Percentiles rank a stretch among this genome's conserved stretches.
Conservation (phyloP, 169 alveolate genomes). For the Plasmodium sp. region DNA sequence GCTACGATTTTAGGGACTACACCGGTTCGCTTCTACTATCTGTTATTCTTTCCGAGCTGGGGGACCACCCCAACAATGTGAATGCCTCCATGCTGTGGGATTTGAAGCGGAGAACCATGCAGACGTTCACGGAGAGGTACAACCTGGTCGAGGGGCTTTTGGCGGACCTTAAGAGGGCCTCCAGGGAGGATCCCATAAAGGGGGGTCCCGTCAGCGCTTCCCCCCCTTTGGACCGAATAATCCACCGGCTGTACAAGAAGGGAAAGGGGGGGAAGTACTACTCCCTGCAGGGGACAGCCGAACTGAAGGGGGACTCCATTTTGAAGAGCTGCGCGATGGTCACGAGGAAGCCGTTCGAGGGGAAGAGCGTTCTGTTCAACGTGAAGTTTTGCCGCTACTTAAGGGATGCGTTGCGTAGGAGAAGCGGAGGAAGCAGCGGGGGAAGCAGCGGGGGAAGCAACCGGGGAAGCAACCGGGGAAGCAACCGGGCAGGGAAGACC, state of each 20-base stretch:
- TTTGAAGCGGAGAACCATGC: conserved; percentile 52
- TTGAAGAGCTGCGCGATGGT: conserved; percentile 22
- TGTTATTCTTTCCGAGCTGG: conserved; percentile 89
- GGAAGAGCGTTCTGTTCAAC: neutral
- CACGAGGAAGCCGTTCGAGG: neutral
- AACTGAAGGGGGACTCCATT: neutral
- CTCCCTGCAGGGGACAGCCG: neutral
- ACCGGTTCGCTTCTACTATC: conserved; percentile 85
- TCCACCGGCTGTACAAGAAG: conserved; percentile 25
- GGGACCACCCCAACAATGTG: conserved; percentile 88
- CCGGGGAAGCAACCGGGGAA: neutral
- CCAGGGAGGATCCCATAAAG: neutral
- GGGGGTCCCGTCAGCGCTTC: neutral
- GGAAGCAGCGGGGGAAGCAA: too few species aligned
- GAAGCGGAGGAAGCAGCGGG: neutral
- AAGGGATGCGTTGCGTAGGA: neutral
- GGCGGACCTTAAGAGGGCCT: neutral
- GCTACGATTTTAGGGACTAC: conserved; percentile 78
- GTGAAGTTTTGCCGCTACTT: conserved; percentile 30
- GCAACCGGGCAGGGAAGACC: neutral
- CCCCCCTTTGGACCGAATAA: neutral
- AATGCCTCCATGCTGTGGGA: conserved; percentile 87
- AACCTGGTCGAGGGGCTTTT: conserved; percentile 20
- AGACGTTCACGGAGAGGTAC: conserved; percentile 29
- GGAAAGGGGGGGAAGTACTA: conserved; percentile 15